Evolutionary conservation across 2,329 filamentous ascomycete genomes (phyloP).

Genomic region (Sphaerulina vaccinii): DNA sequence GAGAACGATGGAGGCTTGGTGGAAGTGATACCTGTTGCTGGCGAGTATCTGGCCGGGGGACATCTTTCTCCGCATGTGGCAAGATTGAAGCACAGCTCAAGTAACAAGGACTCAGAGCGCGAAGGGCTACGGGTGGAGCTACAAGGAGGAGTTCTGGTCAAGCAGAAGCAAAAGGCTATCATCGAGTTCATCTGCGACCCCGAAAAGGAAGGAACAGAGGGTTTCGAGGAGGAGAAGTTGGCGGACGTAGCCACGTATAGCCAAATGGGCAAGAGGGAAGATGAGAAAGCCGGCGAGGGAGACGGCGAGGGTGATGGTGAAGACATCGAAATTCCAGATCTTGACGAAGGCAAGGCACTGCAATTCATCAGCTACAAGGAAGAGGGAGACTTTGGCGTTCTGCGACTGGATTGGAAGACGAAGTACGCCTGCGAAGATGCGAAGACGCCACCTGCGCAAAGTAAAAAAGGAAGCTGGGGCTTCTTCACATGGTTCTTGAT

Average conservation of each 20-base stretch:
- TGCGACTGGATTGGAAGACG: conserved; percentile 81
- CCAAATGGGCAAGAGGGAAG: conserved; percentile 47
- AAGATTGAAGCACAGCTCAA: conserved; percentile 63
- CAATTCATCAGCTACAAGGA: conserved; percentile 71
- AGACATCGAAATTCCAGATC: conserved; percentile 34
- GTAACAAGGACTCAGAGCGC: conserved; percentile 62
- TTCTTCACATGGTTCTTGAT: conserved; percentile 98
- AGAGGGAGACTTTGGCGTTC: conserved; percentile 58
- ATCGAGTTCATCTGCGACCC: conserved; percentile 83
- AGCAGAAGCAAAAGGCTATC: conserved; percentile 68
- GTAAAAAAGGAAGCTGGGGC: conserved; percentile 69
- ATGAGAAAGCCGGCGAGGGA: conserved; percentile 38
- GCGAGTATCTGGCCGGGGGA: conserved; percentile 61
- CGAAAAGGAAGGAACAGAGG: conserved; percentile 69
- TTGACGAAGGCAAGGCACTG: conserved; percentile 63
- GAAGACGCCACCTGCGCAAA: conserved; percentile 45
- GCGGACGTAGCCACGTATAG: conserved; percentile 47
- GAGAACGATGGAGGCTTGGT: conserved; percentile 51
- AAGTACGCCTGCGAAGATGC: conserved; percentile 76
- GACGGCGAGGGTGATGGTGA: conserved; percentile 37
- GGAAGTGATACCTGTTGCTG: conserved; percentile 70
- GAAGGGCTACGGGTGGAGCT: conserved; percentile 73
- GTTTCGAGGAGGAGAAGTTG: conserved; percentile 60
- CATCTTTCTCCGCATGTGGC: conserved; percentile 65
- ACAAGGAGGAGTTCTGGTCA: conserved; percentile 56